A percentile compares a stretch with the other conserved stretches of the same genome.
phyloP scores from a whole-genome alignment of 2,329 filamentous ascomycete species.

The Ciborinia camelliae region DNA sequence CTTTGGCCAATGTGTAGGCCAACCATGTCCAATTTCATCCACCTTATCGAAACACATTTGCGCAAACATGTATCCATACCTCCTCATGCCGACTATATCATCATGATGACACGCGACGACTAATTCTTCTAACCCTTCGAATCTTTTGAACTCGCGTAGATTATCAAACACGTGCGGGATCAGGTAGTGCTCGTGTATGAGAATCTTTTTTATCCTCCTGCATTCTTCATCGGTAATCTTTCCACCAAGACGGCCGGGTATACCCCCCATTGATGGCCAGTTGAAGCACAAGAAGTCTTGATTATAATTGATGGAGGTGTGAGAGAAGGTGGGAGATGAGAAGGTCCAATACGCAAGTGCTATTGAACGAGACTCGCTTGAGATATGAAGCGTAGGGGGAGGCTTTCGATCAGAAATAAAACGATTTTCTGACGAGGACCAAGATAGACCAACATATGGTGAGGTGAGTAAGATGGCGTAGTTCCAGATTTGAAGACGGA shows the following conservation, averaged over 20 bases:
- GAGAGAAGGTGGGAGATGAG: slow-evolving; percentile 1
- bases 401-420: slow-evolving; percentile 13
- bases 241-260: slow-evolving; percentile 3
- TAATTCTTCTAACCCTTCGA: slow-evolving; percentile 9
- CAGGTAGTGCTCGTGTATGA: slow-evolving; percentile 12
- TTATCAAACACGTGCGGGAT: slow-evolving; percentile 15
- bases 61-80: slow-evolving; percentile 10
- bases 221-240: slow-evolving; percentile 10
- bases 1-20: slow-evolving; percentile 6
- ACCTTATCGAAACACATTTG: slow-evolving; percentile 10
- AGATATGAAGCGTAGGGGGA: slow-evolving; percentile 6
- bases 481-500: slow-evolving; percentile 14
- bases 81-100: slow-evolving; percentile 5
- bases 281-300: slow-evolving; percentile 15
- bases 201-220: slow-evolving; percentile 2
- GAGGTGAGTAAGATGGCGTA: slow-evolving; percentile 8
- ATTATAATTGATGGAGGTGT: slow-evolving; percentile 10
- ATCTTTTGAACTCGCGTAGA: slow-evolving; percentile 4
- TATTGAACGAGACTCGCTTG: slow-evolving; percentile 14
- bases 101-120: slow-evolving; percentile 9
- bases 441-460: slow-evolving; percentile 7
- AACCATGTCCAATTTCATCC: neutral
- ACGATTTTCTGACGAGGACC: neutral
- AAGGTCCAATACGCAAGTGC: slow-evolving; percentile 10
- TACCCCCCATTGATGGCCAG: slow-evolving; percentile 9